Evolutionary conservation across 108 stramenopile species (phyloP), one percentile per base, ranked within the genome.

Genomic region (Mediolabrus comicus): DNA sequence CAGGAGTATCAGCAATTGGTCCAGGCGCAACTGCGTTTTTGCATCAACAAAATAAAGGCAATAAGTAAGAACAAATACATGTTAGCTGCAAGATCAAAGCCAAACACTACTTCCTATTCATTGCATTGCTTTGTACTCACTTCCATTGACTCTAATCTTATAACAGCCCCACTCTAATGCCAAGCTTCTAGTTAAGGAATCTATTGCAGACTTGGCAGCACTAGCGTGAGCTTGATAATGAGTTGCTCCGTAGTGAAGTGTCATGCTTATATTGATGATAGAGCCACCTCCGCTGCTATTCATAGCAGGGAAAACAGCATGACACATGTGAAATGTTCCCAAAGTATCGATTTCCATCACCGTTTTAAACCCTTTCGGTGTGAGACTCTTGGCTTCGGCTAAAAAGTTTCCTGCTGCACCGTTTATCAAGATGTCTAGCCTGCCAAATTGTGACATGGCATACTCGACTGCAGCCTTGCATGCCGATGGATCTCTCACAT

Each of bases 381-480:
- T 82, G 32, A 97, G 74, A 46, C 77, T 80, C 53, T 87, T 73
- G 3, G 94, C 97, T 54, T 88, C 83, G 2, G 92, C 86, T 13
- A 97, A 74, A 74, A 97, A 97, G 67, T 97, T 97, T 31, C 97
- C 97, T 1, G 97, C 97, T 1, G 97, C 97, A 16, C 88, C 91
- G 69, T 96, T 93, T 14, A 96, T 79, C 30, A 96, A 60, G 66
- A 96, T 89, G 80, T 89, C 90, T n/a, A 92, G 64, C 46, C 75
- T 65, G 13, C 91, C 91, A 78, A 79, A 91, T 26, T 79, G 53
- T 24, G 74, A 32, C 27, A 85, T 22, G 16, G 80, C 67, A 61
- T 74, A 86, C 25, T 86, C 62, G 17, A 93, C 89, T 1, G 80
- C 92, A 0, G 76, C 66, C 46, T 65, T 54, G 52, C 92, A 92